These are phyloP conservation scores for Clohesyomyces aquaticus DNA, from an alignment of 495 filamentous ascomycete genomes.

Conservation along the genomic window DNA sequence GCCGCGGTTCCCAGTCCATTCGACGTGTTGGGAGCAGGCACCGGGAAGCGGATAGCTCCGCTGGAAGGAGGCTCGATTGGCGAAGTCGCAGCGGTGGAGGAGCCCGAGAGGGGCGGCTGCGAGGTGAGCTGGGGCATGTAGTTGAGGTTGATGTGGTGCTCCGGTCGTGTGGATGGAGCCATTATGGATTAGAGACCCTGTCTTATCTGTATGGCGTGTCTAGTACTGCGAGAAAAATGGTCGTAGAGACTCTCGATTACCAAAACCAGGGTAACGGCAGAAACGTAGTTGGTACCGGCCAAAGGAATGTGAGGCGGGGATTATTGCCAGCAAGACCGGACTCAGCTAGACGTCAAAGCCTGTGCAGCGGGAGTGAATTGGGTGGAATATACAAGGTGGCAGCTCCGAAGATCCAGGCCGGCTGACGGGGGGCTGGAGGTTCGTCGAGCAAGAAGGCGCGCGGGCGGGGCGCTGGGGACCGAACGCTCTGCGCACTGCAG, in stretches of 20 bases:
- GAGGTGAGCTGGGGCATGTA: constrained; percentile 63
- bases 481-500: constrained; percentile 8
- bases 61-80: constrained; percentile 79
- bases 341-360: constrained; percentile 28
- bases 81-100: constrained; percentile 84
- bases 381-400: constrained; percentile 13
- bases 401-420: constrained; percentile 14
- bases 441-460: not conserved
- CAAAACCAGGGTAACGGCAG: constrained; percentile 41
- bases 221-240: constrained; percentile 32
- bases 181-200: constrained; percentile 76
- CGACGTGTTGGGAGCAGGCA: constrained; percentile 68
- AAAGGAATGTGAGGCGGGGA: constrained; percentile 42
- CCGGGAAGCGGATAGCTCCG: constrained; percentile 71
- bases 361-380: not conserved
- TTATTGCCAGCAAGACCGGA: constrained; percentile 39
- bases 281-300: constrained; percentile 40
- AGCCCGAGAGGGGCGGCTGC: constrained; percentile 73
- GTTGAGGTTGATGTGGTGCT: constrained; percentile 75
- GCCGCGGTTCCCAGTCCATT: constrained; percentile 69
- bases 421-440: constrained; percentile 1
- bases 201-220: constrained; percentile 33
- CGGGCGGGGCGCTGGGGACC: not conserved
- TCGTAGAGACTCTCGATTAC: constrained; percentile 41
- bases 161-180: constrained; percentile 73